Evolutionary conservation across 140 eudicot genomes (phyloP).

Genomic region (Anethum foeniculum): DNA sequence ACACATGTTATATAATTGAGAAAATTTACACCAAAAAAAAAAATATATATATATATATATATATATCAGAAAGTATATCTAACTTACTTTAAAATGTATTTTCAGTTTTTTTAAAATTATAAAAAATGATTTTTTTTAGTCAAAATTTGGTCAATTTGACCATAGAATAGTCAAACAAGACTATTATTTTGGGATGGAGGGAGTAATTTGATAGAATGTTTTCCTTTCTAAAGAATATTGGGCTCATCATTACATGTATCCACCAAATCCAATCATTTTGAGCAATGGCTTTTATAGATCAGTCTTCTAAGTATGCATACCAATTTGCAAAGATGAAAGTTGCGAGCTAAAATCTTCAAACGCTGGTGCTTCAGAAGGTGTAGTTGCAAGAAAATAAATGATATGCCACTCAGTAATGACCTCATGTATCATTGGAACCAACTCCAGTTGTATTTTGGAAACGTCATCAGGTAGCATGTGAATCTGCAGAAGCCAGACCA

Average conservation of each 20-base stretch:
- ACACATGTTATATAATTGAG: no score
- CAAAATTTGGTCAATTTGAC: no score
- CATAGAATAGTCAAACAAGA: no score
- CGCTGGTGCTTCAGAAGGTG: slow-evolving; percentile 75
- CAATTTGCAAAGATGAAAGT: slow-evolving; percentile 76
- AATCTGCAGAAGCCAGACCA: slow-evolving; percentile 50
- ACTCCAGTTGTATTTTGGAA: slow-evolving; percentile 66
- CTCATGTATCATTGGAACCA: slow-evolving; percentile 84
- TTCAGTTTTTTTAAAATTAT: no score
- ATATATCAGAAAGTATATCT: no score
- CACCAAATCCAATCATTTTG: background rate
- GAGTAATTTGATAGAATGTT: background rate
- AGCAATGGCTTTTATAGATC: background rate
- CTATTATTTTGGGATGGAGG: no score
- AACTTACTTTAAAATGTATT: no score
- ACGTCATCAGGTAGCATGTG: slow-evolving; percentile 68
- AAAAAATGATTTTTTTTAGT: no score
- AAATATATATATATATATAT: no score
- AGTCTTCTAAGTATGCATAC: slow-evolving; percentile 30
- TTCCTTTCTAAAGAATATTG: background rate
- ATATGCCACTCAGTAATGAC: slow-evolving; percentile 84
- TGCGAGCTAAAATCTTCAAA: slow-evolving; percentile 83
- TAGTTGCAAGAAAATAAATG: slow-evolving; percentile 62
- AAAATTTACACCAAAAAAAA: no score
- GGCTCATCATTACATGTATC: background rate